A percentile compares a stretch with the other conserved stretches of the same genome.
Evolutionary conservation across 345 rosid species (phyloP).

Genomic region (Arabis alpina): DNA sequence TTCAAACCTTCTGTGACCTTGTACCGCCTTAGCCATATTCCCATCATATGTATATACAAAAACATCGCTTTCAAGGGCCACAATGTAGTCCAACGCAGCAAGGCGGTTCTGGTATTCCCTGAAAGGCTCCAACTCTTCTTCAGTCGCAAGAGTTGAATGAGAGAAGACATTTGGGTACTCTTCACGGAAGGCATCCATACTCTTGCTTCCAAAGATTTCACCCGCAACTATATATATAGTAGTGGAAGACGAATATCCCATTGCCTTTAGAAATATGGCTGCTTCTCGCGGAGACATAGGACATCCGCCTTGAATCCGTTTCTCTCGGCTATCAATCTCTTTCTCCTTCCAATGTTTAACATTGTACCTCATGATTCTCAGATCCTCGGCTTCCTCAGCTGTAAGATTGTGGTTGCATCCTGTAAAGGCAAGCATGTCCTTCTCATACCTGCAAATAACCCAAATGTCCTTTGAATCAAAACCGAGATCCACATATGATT

Average conservation of each 20-base stretch:
- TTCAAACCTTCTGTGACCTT: constrained; percentile 87
- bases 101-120: constrained; percentile 81
- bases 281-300: constrained; percentile 99
- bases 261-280: constrained; percentile 85
- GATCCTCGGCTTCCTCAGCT: constrained; percentile 71
- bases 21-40: constrained; percentile 98
- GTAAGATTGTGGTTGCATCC: constrained; percentile 97
- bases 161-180: constrained; percentile 88
- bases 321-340: constrained; percentile 76
- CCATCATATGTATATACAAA: constrained; percentile 94
- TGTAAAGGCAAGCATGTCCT: constrained; percentile 98
- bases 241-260: constrained; percentile 92
- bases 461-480: constrained; percentile 20
- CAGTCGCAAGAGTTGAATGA: constrained; percentile 80
- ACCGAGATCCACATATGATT: not conserved
- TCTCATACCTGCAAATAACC: constrained; percentile 76
- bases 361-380: constrained; percentile 72
- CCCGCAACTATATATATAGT: constrained; percentile 94
- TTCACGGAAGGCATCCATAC: constrained; percentile 71
- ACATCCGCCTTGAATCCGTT: constrained; percentile 84
- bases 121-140: constrained; percentile 81
- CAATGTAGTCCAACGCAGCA: constrained; percentile 88
- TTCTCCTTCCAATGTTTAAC: constrained; percentile 98
- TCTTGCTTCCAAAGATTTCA: constrained; percentile 73
- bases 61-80: constrained; percentile 93